Conservation (phyloP, 257 asterid species). For the Scutellaria galericulata region DNA sequence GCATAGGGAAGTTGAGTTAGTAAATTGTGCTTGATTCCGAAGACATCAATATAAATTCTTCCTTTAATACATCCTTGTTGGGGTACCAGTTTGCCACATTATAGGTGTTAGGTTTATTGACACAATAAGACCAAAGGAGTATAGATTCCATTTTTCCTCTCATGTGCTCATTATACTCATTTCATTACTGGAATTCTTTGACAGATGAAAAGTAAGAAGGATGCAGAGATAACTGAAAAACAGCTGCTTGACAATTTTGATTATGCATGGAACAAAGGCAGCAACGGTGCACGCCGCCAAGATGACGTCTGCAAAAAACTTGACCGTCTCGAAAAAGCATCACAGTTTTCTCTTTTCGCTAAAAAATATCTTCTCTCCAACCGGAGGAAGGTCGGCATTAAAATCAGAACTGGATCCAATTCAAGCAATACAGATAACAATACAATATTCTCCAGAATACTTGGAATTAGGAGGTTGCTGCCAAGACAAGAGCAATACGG, state of each 20-base stretch:
- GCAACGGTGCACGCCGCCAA: constrained; percentile 76
- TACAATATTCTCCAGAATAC: constrained; percentile 45
- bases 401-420: constrained; percentile 50
- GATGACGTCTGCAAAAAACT: constrained; percentile 59
- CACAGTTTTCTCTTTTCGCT: constrained; percentile 48
- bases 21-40: background rate
- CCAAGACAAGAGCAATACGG: constrained; percentile 35
- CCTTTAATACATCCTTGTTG: too few relatives aligned
- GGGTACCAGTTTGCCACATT: too few relatives aligned
- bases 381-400: constrained; percentile 63
- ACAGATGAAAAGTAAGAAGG: constrained; percentile 72
- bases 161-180: constrained; percentile 26
- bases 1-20: background rate
- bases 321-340: constrained; percentile 43
- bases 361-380: constrained; percentile 50
- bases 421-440: constrained; percentile 32
- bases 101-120: too few relatives aligned
- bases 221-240: constrained; percentile 81
- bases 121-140: too few relatives aligned
- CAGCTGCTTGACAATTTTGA: constrained; percentile 78
- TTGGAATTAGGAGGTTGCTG: constrained; percentile 63
- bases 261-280: constrained; percentile 92
- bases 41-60: too few relatives aligned
- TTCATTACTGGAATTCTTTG: constrained; percentile 25
- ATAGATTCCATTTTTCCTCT: background rate